phyloP scores from a whole-genome alignment of 805 yeast species.

The Spathaspora girioi region DNA sequence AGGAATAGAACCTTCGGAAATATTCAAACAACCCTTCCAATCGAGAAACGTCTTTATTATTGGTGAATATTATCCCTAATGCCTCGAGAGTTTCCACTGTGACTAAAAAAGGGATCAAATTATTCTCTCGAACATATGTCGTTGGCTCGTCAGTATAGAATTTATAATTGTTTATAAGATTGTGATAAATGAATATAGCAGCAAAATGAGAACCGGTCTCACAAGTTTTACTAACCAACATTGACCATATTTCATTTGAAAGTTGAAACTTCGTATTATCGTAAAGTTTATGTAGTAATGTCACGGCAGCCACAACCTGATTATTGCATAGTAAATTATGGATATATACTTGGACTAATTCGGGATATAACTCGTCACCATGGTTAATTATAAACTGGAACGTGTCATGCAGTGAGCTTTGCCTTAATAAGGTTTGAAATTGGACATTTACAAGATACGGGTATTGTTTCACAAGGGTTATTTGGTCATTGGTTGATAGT shows the following conservation, averaged over 20 bases:
- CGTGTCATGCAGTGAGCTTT: neutral
- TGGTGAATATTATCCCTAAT: conserved; percentile 26
- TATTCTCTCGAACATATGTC: conserved; percentile 11
- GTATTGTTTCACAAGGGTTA: neutral
- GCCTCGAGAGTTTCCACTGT: conserved; percentile 21
- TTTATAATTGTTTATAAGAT: conserved; percentile 25
- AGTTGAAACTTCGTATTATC: conserved; percentile 13
- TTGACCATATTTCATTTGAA: conserved; percentile 35
- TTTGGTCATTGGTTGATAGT: neutral
- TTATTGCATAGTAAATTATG: conserved; percentile 14
- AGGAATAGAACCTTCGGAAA: conserved; percentile 37
- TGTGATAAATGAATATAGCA: conserved; percentile 32
- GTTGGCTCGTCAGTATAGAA: conserved; percentile 13
- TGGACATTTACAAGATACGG: neutral
- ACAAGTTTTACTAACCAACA: conserved; percentile 20
- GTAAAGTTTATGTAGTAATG: conserved; percentile 24
- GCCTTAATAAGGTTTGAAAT: neutral
- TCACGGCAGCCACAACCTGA: conserved; percentile 21
- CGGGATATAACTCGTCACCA: neutral
- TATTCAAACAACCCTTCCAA: conserved; percentile 29
- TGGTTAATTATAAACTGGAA: neutral
- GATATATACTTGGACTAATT: conserved; percentile 20
- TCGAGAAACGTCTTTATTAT: conserved; percentile 19
- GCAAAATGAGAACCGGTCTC: conserved; percentile 24
- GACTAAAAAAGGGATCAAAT: conserved; percentile 29